Percentiles rank a stretch among this genome's conserved stretches.
phyloP scores from a whole-genome alignment of 148 eudicot genomes.

The Fagopyrum homotropicum region DNA sequence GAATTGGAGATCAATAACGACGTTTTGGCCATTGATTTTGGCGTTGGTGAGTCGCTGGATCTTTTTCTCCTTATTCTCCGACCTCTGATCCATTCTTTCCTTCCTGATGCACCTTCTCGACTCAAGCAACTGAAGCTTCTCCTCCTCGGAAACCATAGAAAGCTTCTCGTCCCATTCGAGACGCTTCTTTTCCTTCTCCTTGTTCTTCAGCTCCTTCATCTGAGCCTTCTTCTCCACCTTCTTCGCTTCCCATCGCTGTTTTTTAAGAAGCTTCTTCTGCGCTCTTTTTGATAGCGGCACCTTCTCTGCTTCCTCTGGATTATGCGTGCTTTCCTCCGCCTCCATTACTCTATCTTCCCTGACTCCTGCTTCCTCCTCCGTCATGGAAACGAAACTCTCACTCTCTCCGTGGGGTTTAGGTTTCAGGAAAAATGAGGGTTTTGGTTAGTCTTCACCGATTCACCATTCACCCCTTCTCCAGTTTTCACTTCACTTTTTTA shows the following conservation, averaged over 20 bases:
- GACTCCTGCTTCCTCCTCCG: neutral
- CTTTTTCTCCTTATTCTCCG: constrained; percentile 48
- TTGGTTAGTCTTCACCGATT: neutral
- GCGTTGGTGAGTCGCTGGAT: constrained; percentile 41
- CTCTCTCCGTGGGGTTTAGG: neutral
- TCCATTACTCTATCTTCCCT: neutral
- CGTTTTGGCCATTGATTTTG: constrained; percentile 49
- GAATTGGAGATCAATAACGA: constrained; percentile 78
- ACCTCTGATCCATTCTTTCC: constrained; percentile 61
- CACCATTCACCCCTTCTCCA: too few species aligned
- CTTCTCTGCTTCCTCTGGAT: constrained; percentile 5
- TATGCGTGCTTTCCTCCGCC: neutral
- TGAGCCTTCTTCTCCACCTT: constrained; percentile 76
- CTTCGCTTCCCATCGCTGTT: constrained; percentile 55
- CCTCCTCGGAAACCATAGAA: constrained; percentile 46
- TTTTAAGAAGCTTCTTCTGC: constrained; percentile 62
- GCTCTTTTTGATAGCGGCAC: constrained; percentile 53
- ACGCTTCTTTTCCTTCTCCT: constrained; percentile 52
- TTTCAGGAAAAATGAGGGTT: neutral
- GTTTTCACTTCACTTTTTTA: neutral
- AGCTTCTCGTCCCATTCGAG: constrained; percentile 75
- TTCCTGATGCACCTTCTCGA: constrained; percentile 41
- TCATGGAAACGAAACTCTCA: constrained; percentile 1
- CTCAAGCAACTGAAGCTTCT: constrained; percentile 49
- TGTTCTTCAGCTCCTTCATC: constrained; percentile 54